These are phyloP conservation scores for Psilocybe cyanescens DNA, from an alignment of 768 basidiomycete species.

Conservation along the genomic window DNA sequence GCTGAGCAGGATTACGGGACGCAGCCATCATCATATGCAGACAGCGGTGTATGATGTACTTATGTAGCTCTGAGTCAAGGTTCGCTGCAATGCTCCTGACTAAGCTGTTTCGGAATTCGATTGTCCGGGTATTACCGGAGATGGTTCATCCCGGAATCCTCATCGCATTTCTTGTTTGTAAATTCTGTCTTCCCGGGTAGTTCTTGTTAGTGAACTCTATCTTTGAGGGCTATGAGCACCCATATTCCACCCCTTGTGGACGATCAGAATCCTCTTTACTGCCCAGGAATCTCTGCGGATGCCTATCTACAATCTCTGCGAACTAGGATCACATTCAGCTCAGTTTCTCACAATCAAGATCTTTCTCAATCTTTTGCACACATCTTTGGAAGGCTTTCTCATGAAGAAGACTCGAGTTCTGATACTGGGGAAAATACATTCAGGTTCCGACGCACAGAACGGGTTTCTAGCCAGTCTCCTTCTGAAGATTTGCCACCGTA, in stretches of 20 bases:
- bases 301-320: conserved; percentile 50
- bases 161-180: too few relatives aligned
- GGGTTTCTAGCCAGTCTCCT: conserved; percentile 11
- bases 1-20: too few relatives aligned
- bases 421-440: conserved; percentile 14
- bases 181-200: too few relatives aligned
- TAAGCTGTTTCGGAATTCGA: too few relatives aligned
- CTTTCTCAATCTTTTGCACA: conserved; percentile 36
- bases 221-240: neutral
- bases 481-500: conserved; percentile 20
- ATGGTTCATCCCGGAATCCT: too few relatives aligned
- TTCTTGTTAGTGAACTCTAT: too few relatives aligned
- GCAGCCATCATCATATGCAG: too few relatives aligned
- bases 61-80: too few relatives aligned
- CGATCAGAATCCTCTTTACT: conserved; percentile 62
- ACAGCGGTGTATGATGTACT: too few relatives aligned
- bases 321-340: conserved; percentile 21
- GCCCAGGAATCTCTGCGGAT: conserved; percentile 51
- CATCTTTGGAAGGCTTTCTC: conserved; percentile 32
- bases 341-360: conserved; percentile 8
- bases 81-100: too few relatives aligned
- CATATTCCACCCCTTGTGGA: conserved; percentile 42
- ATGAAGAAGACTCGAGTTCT: conserved; percentile 18
- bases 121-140: too few relatives aligned
- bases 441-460: conserved; percentile 14